Evolutionary conservation across 768 basidiomycete species (phyloP), one percentile per base, ranked within the genome.

Genomic region (Tylopilus cervinicoccineus): DNA sequence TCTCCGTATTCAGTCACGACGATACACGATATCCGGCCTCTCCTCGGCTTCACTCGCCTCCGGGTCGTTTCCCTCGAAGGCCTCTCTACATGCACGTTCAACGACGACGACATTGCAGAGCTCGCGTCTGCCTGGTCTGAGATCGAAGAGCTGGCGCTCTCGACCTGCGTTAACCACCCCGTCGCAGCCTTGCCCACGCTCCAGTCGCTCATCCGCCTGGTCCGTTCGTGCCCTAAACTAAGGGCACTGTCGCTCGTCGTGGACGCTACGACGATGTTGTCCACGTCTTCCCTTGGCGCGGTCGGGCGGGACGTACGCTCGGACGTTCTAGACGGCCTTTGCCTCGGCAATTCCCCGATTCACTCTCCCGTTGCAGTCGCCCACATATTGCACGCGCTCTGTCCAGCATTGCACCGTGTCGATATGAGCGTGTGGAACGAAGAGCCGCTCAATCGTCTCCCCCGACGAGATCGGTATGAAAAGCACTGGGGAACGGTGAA

Each of bases 211-310:
- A 2, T 52, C 42, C 17, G 4, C 11, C 54, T 66, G 1, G 32
- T 33, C 9, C 48, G 32, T 9, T 19, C 48, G 1, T 63, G 58
- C 22, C 53, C 58, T 0, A 32, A 41, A 26, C 43, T 66, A 3
- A 43, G 26, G 3, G 20, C 43, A 2, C 55, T 63, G 43, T 38
- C 64, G 5, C 58, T 63, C 26, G 64, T 66, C 34, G n/a, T 66
- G 2, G 61, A 63, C 36, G 36, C 50, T 29, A 38, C 50, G 17
- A 59, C 52, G 5, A 27, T n/a, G 9, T 6, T 37, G n/a, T 0
- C 10, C 24, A 16, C 20, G 1, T 14, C 33, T 1, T 23, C 34
- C 12, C 16, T 23, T 17, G 19, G 6, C 20, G 10, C 38, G 10
- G 14, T 32, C 13, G 31, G 4, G 19, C 7, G 20, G 0, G 38